A percentile compares a stretch with the other conserved stretches of the same genome.
phyloP scores from a whole-genome alignment of 176 grass and related monocot genomes.

The Rhipidocladum racemiflorum region DNA sequence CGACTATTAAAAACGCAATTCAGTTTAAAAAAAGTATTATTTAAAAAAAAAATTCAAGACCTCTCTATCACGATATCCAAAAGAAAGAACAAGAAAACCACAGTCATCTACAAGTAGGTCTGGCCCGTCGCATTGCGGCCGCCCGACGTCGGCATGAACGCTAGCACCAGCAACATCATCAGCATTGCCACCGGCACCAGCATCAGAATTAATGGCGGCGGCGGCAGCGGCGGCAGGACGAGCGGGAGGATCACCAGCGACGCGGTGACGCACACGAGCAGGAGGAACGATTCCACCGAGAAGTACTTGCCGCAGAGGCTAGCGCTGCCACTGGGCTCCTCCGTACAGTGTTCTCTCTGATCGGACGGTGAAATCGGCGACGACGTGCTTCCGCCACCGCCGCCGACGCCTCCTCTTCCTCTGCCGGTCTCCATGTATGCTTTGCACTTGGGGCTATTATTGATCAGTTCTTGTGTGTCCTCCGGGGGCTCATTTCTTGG shows the following conservation, averaged over 20 bases:
- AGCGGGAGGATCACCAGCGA: conserved; percentile 80
- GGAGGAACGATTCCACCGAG: conserved; percentile 35
- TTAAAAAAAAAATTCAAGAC: no score
- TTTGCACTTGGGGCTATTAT: background rate
- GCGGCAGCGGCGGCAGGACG: conserved; percentile 73
- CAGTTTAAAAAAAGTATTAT: no score
- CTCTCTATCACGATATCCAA: conserved; percentile 24
- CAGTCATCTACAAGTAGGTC: conserved; percentile 29
- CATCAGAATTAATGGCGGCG: conserved; percentile 75
- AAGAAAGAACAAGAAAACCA: background rate
- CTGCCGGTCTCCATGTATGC: conserved; percentile 28
- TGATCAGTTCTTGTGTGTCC: conserved; percentile 37
- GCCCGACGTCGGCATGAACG: conserved; percentile 56
- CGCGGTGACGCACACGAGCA: conserved; percentile 62
- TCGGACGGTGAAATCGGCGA: background rate
- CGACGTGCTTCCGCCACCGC: background rate
- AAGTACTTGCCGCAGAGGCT: conserved; percentile 40
- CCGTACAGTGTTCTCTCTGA: background rate
- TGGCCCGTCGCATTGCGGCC: background rate
- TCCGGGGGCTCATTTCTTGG: conserved; percentile 32
- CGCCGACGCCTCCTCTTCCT: background rate
- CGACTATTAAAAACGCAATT: no score
- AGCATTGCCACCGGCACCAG: conserved; percentile 76
- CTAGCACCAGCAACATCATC: conserved; percentile 54
- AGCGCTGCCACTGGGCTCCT: background rate